Percentiles rank a stretch among this genome's conserved stretches.
Conservation (phyloP, 176 grass and related monocot genomes). For the Cenchrus purpureus region DNA sequence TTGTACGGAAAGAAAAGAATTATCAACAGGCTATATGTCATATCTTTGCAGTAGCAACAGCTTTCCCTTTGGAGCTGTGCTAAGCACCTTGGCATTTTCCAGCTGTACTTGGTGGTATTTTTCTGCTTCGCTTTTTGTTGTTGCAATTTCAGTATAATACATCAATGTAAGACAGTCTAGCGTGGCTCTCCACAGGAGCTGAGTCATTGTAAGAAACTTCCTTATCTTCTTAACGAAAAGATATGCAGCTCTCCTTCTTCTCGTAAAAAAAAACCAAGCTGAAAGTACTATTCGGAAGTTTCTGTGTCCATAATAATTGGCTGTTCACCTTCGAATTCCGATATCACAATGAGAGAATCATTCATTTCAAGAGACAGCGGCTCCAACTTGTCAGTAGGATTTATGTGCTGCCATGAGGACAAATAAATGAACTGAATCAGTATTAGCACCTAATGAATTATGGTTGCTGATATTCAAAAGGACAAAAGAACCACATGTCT, state of each 20-base stretch:
- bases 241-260: background rate
- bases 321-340: constrained; percentile 86
- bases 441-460: constrained; percentile 22
- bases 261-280: background rate
- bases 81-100: background rate
- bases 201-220: background rate
- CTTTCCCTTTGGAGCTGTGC: background rate
- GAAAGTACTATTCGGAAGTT: constrained; percentile 31
- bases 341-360: constrained; percentile 89
- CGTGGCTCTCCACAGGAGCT: background rate
- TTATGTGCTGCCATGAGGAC: constrained; percentile 69
- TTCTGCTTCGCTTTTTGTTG: background rate
- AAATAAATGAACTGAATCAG: constrained; percentile 32
- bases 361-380: constrained; percentile 73
- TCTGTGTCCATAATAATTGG: constrained; percentile 27
- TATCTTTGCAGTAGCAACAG: constrained; percentile 21
- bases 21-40: constrained; percentile 22
- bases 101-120: background rate
- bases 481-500: constrained; percentile 17
- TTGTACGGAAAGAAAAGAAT: constrained; percentile 5
- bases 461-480: constrained; percentile 4
- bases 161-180: background rate
- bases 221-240: background rate
- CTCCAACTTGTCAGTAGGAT: constrained; percentile 81
- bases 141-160: background rate